phyloP scores from a whole-genome alignment of 2,329 filamentous ascomycete species.

The Ceratocystis albifundus region DNA sequence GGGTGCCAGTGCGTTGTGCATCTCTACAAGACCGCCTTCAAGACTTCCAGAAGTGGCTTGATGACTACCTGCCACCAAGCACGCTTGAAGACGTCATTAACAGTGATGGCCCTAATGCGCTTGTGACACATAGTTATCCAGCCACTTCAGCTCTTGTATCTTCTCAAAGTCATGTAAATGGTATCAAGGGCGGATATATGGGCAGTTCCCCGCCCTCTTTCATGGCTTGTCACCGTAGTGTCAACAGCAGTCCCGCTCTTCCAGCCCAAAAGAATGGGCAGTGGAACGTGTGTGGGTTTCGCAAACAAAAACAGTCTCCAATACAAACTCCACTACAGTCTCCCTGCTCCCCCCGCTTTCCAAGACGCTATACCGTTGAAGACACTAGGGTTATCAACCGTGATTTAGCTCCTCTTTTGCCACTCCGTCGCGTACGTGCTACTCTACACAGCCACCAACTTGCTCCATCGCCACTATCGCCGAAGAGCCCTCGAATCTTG shows the following conservation, averaged over 20 bases:
- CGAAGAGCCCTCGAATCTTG: neutral
- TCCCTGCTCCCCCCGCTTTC: neutral
- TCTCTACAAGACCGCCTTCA: conserved; percentile 22
- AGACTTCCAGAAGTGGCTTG: conserved; percentile 24
- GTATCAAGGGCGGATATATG: neutral
- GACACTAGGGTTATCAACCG: neutral
- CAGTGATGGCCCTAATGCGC: neutral
- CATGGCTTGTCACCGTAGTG: neutral
- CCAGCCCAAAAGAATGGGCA: neutral
- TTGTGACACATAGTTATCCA: neutral
- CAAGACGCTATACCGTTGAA: neutral
- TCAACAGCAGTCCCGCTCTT: neutral
- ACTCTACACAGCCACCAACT: neutral
- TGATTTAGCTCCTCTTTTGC: neutral
- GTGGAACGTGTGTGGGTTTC: neutral
- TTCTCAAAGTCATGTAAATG: neutral
- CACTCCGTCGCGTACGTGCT: neutral
- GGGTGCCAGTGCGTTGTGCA: neutral
- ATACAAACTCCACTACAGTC: neutral
- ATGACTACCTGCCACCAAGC: conserved; percentile 19
- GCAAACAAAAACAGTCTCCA: neutral
- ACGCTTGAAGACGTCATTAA: neutral
- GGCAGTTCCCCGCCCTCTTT: neutral
- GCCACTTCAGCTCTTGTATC: neutral
- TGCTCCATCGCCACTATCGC: neutral